Evolutionary conservation across 805 yeast genomes (phyloP).

Genomic region (Groenewaldozyma salmanticensis): DNA sequence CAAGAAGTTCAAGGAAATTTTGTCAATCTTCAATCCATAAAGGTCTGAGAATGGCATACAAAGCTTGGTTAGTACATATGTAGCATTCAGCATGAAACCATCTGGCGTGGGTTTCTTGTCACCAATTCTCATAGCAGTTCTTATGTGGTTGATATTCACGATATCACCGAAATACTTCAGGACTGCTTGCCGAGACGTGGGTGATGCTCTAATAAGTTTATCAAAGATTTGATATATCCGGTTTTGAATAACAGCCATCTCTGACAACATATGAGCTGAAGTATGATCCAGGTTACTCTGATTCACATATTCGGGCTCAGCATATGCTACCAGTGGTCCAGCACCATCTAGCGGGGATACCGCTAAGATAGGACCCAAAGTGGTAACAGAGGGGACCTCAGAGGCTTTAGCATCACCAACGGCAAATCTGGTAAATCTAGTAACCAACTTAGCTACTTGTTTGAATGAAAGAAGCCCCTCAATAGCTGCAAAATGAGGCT

Average conservation of each 20-base stretch:
- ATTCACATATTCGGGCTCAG: constrained; percentile 15
- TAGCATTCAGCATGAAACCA: constrained; percentile 71
- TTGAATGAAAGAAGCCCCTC: constrained; percentile 50
- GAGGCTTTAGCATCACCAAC: constrained; percentile 36
- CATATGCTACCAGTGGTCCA: constrained; percentile 15
- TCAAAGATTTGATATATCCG: constrained; percentile 63
- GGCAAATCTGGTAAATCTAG: constrained; percentile 46
- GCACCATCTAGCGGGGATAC: constrained; percentile 55
- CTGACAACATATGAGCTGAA: constrained; percentile 19
- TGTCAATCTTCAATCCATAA: constrained; percentile 56
- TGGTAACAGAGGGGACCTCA: constrained; percentile 50
- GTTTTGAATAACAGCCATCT: constrained; percentile 30
- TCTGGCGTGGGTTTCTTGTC: constrained; percentile 58
- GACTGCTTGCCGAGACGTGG: constrained; percentile 51
- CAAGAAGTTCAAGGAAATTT: constrained; percentile 66
- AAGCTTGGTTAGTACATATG: constrained; percentile 55
- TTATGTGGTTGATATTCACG: constrained; percentile 73
- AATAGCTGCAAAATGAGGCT: constrained; percentile 41
- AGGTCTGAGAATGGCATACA: constrained; percentile 79
- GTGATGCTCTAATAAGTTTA: constrained; percentile 65
- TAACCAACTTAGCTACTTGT: constrained; percentile 49
- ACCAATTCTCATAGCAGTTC: constrained; percentile 49
- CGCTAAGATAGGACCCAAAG: constrained; percentile 65
- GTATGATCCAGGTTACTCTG: constrained; percentile 10
- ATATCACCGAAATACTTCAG: constrained; percentile 62